Conservation (phyloP, 179 eudicot genomes). For the Camellia oleifera region DNA sequence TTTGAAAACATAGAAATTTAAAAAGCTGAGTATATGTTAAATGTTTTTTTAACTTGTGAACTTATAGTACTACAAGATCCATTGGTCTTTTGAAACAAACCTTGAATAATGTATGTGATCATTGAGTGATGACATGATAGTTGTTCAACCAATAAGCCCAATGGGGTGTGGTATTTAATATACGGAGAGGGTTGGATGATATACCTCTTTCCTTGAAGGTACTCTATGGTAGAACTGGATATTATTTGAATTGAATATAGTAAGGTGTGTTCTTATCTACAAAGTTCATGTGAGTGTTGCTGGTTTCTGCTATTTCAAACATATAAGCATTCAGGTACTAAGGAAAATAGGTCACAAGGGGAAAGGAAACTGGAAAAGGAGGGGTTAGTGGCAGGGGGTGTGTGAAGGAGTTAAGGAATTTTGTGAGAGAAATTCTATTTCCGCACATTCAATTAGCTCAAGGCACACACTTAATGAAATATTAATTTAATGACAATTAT, state of each 20-base stretch:
- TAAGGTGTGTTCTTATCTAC: slow-evolving; percentile 3
- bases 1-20: background rate
- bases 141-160: background rate
- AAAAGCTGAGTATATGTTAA: slow-evolving; percentile 1
- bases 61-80: background rate
- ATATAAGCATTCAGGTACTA: too few species aligned
- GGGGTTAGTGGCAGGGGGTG: too few species aligned
- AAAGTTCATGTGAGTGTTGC: background rate
- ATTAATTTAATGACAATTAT: too few species aligned
- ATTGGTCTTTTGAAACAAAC: background rate
- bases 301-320: background rate
- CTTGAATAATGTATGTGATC: background rate
- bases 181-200: background rate
- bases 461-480: too few species aligned
- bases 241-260: background rate
- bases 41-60: background rate
- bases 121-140: slow-evolving; percentile 9
- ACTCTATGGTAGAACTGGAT: background rate
- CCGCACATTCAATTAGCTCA: too few species aligned
- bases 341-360: too few species aligned
- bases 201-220: background rate
- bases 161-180: background rate
- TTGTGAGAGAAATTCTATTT: too few species aligned
- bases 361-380: too few species aligned
- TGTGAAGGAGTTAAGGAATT: too few species aligned